Evolutionary conservation across 805 yeast species (phyloP).

Genomic region (Hanseniaspora singularis): DNA sequence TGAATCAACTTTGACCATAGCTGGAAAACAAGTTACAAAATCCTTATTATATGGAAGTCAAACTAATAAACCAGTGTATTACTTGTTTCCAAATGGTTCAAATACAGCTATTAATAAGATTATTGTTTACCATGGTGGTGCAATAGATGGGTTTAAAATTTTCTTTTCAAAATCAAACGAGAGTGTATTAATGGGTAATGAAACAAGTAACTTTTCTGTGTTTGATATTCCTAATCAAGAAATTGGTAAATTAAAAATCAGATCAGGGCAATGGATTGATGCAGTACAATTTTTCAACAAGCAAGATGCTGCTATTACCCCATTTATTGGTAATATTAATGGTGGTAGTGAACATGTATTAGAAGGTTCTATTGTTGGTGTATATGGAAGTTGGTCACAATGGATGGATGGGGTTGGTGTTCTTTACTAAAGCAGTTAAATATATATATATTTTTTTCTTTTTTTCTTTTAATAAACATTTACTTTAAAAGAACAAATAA

Average conservation of each 20-base stretch:
- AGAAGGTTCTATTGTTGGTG: slow-evolving; percentile 51
- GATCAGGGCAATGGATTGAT: slow-evolving; percentile 85
- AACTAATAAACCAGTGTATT: slow-evolving; percentile 21
- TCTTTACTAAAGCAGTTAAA: slow-evolving; percentile 31
- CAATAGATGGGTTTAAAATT: slow-evolving; percentile 71
- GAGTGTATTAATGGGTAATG: slow-evolving; percentile 39
- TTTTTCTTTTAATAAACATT: background rate
- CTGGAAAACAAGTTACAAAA: slow-evolving; percentile 28
- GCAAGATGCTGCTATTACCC: slow-evolving; percentile 39
- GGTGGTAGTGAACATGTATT: slow-evolving; percentile 57
- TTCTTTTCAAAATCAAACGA: slow-evolving; percentile 24
- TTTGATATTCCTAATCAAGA: slow-evolving; percentile 48
- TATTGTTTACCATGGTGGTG: slow-evolving; percentile 60
- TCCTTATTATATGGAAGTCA: slow-evolving; percentile 28
- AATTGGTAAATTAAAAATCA: slow-evolving; percentile 46
- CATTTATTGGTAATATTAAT: slow-evolving; percentile 50
- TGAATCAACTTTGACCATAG: slow-evolving; percentile 17
- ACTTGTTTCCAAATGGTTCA: slow-evolving; percentile 25
- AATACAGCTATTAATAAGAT: slow-evolving; percentile 34
- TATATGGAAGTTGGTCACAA: slow-evolving; percentile 52
- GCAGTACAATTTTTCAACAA: slow-evolving; percentile 60
- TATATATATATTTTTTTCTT: background rate
- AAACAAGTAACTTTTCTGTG: slow-evolving; percentile 42
- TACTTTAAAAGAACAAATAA: too few relatives aligned
- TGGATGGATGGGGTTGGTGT: slow-evolving; percentile 74